phyloP scores from a whole-genome alignment of 108 stramenopile species.

The Licmophora abbreviata region DNA sequence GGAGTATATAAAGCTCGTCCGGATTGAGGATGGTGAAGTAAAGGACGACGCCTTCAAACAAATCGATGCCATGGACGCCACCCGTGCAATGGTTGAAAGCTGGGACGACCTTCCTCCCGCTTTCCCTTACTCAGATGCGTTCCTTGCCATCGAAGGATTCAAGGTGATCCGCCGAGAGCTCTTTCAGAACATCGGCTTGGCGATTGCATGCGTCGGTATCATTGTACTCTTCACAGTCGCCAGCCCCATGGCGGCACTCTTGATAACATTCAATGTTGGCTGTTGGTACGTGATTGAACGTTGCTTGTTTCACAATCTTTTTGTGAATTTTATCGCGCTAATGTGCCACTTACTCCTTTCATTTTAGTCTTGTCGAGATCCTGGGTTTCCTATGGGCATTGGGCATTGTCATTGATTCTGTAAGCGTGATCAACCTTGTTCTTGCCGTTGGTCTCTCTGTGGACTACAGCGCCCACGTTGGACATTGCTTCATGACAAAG shows the following conservation, averaged over 20 bases:
- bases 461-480: slow-evolving; percentile 83
- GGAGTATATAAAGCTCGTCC: slow-evolving; percentile 41
- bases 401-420: slow-evolving; percentile 70
- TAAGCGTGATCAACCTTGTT: slow-evolving; percentile 77
- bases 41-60: slow-evolving; percentile 52
- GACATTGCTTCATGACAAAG: slow-evolving; percentile 70
- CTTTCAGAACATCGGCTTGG: slow-evolving; percentile 46
- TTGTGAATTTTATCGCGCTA: no score
- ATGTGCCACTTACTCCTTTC: no score
- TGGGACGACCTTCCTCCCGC: slow-evolving; percentile 44
- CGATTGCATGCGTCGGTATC: slow-evolving; percentile 37
- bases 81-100: slow-evolving; percentile 30
- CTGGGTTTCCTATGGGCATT: slow-evolving; percentile 78
- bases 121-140: slow-evolving; percentile 33
- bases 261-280: slow-evolving; percentile 64
- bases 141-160: slow-evolving; percentile 52
- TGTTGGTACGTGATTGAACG: no score
- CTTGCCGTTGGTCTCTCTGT: slow-evolving; percentile 81
- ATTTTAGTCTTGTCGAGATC: slow-evolving; percentile 75
- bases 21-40: slow-evolving; percentile 22
- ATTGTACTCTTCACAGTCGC: slow-evolving; percentile 61
- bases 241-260: slow-evolving; percentile 42
- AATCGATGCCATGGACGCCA: slow-evolving; percentile 64
- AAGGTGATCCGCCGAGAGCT: slow-evolving; percentile 47
- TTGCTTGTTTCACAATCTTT: no score